Evolutionary conservation across 169 alveolate species (phyloP).

Genomic region (Perkinsus marinus): DNA sequence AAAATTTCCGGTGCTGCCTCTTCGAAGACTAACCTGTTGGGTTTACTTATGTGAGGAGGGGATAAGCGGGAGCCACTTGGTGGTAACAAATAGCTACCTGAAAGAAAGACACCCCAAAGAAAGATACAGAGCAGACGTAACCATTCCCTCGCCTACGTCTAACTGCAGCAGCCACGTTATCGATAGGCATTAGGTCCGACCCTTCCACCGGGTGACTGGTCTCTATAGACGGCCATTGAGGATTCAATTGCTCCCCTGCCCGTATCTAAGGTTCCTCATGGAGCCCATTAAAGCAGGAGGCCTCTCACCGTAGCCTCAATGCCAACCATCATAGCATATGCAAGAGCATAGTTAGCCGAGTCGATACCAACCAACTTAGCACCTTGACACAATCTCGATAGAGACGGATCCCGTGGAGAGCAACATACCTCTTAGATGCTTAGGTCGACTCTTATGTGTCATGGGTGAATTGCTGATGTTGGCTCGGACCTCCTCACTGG

Average conservation of each 20-base stretch:
- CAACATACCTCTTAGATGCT: background rate
- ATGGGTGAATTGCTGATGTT: background rate
- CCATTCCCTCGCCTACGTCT: background rate
- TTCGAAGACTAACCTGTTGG: background rate
- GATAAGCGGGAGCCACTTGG: background rate
- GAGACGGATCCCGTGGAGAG: too few species aligned
- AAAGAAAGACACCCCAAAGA: background rate
- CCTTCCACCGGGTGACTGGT: background rate
- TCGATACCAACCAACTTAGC: background rate
- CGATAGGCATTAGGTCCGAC: background rate
- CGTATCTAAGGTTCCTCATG: background rate
- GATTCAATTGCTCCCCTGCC: background rate
- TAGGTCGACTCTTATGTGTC: background rate
- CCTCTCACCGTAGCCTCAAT: background rate
- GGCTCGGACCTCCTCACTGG: background rate
- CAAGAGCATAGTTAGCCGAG: background rate
- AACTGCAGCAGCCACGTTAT: background rate
- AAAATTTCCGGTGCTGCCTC: background rate
- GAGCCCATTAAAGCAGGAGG: too few species aligned
- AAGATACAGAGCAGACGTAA: background rate
- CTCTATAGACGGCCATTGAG: background rate
- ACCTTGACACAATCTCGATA: background rate
- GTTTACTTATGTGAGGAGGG: background rate
- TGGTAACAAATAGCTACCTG: background rate
- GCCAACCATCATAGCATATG: background rate